These are phyloP conservation scores for Cutaneotrichosporon sp. DNA, from an alignment of 1,284 basidiomycete genomes.

Conservation along the genomic window DNA sequence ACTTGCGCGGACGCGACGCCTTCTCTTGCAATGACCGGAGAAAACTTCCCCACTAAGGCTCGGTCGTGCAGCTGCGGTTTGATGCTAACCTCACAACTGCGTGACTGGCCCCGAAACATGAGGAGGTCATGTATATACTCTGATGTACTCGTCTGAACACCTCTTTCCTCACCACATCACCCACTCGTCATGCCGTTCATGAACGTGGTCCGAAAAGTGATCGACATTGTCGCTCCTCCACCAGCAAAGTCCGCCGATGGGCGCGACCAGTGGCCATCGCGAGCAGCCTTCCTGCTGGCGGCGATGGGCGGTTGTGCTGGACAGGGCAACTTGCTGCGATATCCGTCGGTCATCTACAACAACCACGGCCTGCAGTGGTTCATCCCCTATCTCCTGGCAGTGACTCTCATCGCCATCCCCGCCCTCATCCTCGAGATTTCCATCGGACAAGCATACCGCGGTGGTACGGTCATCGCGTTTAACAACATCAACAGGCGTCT, in stretches of 20 bases:
- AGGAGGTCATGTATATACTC: no score
- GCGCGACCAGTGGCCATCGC: conserved; percentile 25
- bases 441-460: conserved; percentile 26
- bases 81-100: no score
- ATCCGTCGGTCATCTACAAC: conserved; percentile 27
- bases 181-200: conserved; percentile 5
- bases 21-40: no score
- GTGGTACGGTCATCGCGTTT: conserved; percentile 24
- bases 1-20: no score
- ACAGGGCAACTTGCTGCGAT: conserved; percentile 24
- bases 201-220: neutral
- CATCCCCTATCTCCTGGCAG: conserved; percentile 26
- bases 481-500: conserved; percentile 24
- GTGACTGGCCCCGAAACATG: no score
- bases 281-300: conserved; percentile 24
- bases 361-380: conserved; percentile 30
- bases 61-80: no score
- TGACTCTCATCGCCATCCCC: conserved; percentile 24
- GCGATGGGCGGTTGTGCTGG: conserved; percentile 29
- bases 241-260: conserved; percentile 18
- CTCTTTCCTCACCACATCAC: no score
- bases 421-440: conserved; percentile 22
- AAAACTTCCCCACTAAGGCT: no score
- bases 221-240: conserved; percentile 17
- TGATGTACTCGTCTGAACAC: no score